A percentile compares a stretch with the other conserved stretches of the same genome.
Conservation (phyloP, 2,329 filamentous ascomycete species). For the Beauveria sp. region DNA sequence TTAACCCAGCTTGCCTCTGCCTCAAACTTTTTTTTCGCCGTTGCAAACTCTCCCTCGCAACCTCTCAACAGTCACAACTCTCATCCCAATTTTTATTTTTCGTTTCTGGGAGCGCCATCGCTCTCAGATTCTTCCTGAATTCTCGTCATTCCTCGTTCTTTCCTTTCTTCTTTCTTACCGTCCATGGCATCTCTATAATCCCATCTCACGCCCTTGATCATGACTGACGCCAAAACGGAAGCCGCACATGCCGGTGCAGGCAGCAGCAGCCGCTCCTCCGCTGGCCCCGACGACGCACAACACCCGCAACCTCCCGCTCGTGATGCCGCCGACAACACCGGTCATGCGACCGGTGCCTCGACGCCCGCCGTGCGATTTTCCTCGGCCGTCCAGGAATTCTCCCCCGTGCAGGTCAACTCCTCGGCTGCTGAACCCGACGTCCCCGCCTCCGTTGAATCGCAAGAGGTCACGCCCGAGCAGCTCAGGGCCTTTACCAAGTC, state of each 20-base stretch:
- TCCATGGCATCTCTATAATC: background rate
- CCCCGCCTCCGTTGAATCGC: conserved; percentile 24
- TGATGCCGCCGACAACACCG: conserved; percentile 13
- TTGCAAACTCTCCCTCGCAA: background rate
- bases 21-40: conserved; percentile 2
- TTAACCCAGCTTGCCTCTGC: background rate
- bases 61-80: background rate
- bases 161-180: background rate
- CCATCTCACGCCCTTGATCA: conserved; percentile 5
- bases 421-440: conserved; percentile 16
- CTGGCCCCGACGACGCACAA: conserved; percentile 16
- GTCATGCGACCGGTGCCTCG: conserved; percentile 18
- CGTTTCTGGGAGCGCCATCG: background rate
- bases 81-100: background rate
- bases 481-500: conserved; percentile 64
- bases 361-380: conserved; percentile 61
- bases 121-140: background rate
- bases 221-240: conserved; percentile 10
- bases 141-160: background rate
- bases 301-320: conserved; percentile 9
- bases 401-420: conserved; percentile 21
- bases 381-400: conserved; percentile 62
- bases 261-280: background rate
- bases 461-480: conserved; percentile 50
- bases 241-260: background rate